Evolutionary conservation across 495 filamentous ascomycete species (phyloP).

Genomic region (Daldinia caldariorum): DNA sequence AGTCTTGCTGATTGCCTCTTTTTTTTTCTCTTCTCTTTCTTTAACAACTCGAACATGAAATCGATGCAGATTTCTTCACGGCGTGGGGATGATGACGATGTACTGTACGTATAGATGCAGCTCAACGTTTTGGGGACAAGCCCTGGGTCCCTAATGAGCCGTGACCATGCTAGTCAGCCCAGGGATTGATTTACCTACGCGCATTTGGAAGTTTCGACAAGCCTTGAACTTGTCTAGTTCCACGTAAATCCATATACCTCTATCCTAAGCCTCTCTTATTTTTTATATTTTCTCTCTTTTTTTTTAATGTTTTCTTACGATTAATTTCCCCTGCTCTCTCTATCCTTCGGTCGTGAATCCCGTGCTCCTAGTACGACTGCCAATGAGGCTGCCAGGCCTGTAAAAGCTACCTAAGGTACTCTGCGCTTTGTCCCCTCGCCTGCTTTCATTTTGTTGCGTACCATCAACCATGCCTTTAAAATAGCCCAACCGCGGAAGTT

Average conservation of each 20-base stretch:
- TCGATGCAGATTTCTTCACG: constrained; percentile 22
- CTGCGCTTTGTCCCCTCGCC: constrained; percentile 34
- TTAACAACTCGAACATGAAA: background rate
- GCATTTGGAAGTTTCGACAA: constrained; percentile 32
- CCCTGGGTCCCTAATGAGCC: constrained; percentile 37
- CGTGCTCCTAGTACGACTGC: constrained; percentile 21
- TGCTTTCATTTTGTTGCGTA: constrained; percentile 39
- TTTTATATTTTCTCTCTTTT: too few relatives aligned
- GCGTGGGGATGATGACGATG: constrained; percentile 44
- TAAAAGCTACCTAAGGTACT: constrained; percentile 28
- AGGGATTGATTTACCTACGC: constrained; percentile 31
- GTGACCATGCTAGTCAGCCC: constrained; percentile 43
- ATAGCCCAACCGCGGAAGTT: constrained; percentile 33
- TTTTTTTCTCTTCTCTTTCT: background rate
- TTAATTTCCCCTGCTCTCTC: constrained; percentile 7
- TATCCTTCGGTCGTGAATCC: constrained; percentile 17
- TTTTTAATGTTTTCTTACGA: background rate
- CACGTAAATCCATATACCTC: constrained; percentile 28
- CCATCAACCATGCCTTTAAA: constrained; percentile 32
- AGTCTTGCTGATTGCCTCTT: constrained; percentile 19
- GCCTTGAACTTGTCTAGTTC: constrained; percentile 38
- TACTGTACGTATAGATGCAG: constrained; percentile 40
- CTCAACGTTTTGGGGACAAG: constrained; percentile 39
- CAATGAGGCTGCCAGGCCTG: constrained; percentile 42
- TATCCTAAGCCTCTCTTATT: constrained; percentile 3